A percentile compares a stretch with the other conserved stretches of the same genome.
Evolutionary conservation across 2,329 filamentous ascomycete species (phyloP).

Genomic region (Coleophoma eucalyptorum): DNA sequence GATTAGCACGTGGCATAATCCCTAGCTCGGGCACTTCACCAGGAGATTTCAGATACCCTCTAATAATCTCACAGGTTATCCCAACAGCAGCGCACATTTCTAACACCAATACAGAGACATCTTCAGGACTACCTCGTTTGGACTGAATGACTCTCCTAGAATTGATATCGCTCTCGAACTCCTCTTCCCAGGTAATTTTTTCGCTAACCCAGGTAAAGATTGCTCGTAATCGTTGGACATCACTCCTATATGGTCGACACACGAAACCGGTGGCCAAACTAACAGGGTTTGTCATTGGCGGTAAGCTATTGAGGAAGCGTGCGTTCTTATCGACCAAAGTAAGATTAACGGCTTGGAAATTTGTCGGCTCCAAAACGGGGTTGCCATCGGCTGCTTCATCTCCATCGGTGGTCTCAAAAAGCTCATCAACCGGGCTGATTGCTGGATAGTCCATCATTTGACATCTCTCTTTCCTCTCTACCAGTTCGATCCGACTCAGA

Average conservation of each 20-base stretch:
- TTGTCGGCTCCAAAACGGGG: constrained; percentile 75
- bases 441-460: constrained; percentile 92
- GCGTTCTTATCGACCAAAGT: constrained; percentile 93
- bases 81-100: constrained; percentile 95
- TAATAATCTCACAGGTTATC: constrained; percentile 80
- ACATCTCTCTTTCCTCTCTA: constrained; percentile 82
- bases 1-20: constrained; percentile 82
- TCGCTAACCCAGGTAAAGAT: constrained; percentile 99
- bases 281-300: constrained; percentile 75
- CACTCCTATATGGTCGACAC: constrained; percentile 89
- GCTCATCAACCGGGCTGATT: constrained; percentile 83
- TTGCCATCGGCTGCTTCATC: constrained; percentile 85
- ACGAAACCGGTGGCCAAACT: constrained; percentile 87
- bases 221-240: constrained; percentile 86
- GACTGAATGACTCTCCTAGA: constrained; percentile 79
- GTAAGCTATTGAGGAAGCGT: constrained; percentile 80
- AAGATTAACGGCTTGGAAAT: constrained; percentile 78
- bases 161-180: constrained; percentile 81
- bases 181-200: constrained; percentile 92
- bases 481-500: constrained; percentile 80
- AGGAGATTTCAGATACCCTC: constrained; percentile 86
- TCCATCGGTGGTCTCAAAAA: constrained; percentile 80
- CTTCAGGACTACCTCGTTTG: constrained; percentile 80
- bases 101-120: constrained; percentile 81
- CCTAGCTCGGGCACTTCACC: constrained; percentile 80